Percentiles rank a stretch among this genome's conserved stretches.
phyloP scores from a whole-genome alignment of 176 grass and related monocot genomes.

The Otatea glauca region DNA sequence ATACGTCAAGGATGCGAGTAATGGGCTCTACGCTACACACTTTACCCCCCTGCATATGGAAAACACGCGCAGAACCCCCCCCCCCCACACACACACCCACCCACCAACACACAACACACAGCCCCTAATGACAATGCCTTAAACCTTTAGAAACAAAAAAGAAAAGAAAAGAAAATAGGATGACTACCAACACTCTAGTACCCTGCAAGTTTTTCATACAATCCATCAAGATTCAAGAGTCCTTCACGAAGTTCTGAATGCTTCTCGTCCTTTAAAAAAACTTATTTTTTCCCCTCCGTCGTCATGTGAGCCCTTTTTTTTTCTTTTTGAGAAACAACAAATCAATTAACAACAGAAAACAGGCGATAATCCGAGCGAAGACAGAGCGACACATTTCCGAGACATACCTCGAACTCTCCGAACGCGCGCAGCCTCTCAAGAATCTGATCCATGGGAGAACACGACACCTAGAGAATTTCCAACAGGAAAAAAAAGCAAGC shows the following conservation, averaged over 20 bases:
- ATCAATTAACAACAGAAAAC: neutral
- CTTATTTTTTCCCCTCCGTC: neutral
- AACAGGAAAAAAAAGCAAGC: neutral
- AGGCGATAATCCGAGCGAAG: neutral
- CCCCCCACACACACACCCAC: too few relatives aligned
- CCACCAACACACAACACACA: too few relatives aligned
- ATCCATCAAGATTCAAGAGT: slow-evolving; percentile 11
- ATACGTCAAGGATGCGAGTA: neutral
- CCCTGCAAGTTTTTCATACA: neutral
- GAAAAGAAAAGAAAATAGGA: neutral
- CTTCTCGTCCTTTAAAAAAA: slow-evolving; percentile 1
- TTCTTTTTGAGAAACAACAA: neutral
- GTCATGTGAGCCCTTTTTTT: neutral
- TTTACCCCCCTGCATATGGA: neutral
- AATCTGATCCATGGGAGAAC: slow-evolving; percentile 87
- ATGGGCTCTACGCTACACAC: neutral
- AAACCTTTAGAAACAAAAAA: neutral
- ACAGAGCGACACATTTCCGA: neutral
- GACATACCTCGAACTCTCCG: slow-evolving; percentile 87
- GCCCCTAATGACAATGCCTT: neutral
- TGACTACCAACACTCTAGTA: neutral
- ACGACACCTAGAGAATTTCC: slow-evolving; percentile 57
- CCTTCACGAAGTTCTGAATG: neutral
- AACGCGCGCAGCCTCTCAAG: slow-evolving; percentile 83
- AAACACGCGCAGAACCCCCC: neutral